Percentiles rank a stretch among this genome's conserved stretches.
These are phyloP conservation scores for Nepenthes alata DNA, from an alignment of 179 eudicot genomes.

Conservation along the genomic window DNA sequence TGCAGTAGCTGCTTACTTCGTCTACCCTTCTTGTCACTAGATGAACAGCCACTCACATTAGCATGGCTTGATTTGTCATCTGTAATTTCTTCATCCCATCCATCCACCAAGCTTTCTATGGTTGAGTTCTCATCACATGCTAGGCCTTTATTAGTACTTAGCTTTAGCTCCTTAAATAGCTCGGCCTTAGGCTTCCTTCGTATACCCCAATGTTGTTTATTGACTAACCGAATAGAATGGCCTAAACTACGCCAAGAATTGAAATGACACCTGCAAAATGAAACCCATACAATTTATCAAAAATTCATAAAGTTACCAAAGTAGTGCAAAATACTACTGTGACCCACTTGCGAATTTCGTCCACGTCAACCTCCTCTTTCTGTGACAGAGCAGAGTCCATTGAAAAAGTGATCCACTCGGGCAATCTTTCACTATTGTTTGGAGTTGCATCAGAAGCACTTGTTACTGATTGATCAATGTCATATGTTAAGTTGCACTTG, in stretches of 20 bases:
- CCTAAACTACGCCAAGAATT: slow-evolving; percentile 57
- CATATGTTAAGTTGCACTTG: slow-evolving; percentile 31
- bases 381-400: slow-evolving; percentile 63
- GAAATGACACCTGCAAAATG: slow-evolving; percentile 54
- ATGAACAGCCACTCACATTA: slow-evolving; percentile 20
- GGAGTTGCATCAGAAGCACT: slow-evolving; percentile 17
- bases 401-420: slow-evolving; percentile 31
- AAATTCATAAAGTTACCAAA: background rate
- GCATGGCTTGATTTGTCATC: slow-evolving; percentile 21
- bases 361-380: slow-evolving; percentile 24
- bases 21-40: slow-evolving; percentile 16
- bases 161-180: slow-evolving; percentile 61
- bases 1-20: slow-evolving; percentile 58
- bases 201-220: slow-evolving; percentile 57
- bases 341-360: slow-evolving; percentile 52
- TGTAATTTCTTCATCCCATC: slow-evolving; percentile 33
- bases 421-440: slow-evolving; percentile 10
- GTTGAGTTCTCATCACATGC: slow-evolving; percentile 38
- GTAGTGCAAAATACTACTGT: background rate
- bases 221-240: slow-evolving; percentile 33
- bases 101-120: slow-evolving; percentile 42
- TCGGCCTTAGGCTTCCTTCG: slow-evolving; percentile 59
- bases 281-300: slow-evolving; percentile 8
- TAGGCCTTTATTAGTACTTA: slow-evolving; percentile 30
- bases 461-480: slow-evolving; percentile 22